Conservation (phyloP, 306 rosid genomes). For the Carpinus viminea region DNA sequence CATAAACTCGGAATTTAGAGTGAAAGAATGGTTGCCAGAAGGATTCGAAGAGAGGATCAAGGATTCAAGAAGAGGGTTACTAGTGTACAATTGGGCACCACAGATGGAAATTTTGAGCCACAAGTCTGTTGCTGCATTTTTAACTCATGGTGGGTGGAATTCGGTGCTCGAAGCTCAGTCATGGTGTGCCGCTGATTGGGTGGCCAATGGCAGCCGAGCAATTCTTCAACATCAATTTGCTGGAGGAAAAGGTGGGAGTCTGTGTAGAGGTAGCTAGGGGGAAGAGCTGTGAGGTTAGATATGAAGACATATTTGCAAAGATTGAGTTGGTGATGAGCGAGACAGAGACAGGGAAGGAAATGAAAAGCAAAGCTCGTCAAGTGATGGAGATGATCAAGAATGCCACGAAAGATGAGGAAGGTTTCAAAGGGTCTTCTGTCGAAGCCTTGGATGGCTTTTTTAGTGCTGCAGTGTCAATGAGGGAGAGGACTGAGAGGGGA, state of each 20-base stretch:
- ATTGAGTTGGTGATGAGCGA: conserved; percentile 55
- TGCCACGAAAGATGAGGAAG: conserved; percentile 35
- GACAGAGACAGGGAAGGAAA: conserved; percentile 36
- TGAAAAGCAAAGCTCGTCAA: conserved; percentile 42
- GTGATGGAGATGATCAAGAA: conserved; percentile 26
- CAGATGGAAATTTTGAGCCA: conserved; percentile 64
- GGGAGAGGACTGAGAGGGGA: background rate
- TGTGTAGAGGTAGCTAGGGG: conserved; percentile 77
- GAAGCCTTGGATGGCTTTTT: conserved; percentile 52
- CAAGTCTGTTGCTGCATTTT: conserved; percentile 39
- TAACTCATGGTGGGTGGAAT: conserved; percentile 85
- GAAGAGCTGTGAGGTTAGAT: conserved; percentile 45
- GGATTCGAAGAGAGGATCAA: conserved; percentile 44
- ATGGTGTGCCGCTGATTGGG: conserved; percentile 69
- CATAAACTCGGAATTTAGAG: conserved; percentile 57
- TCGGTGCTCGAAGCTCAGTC: conserved; percentile 56
- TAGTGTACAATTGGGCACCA: conserved; percentile 67
- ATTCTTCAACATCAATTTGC: conserved; percentile 48
- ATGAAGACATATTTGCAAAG: conserved; percentile 36
- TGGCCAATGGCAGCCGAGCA: conserved; percentile 86
- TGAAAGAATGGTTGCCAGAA: conserved; percentile 57
- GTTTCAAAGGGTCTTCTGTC: conserved; percentile 44
- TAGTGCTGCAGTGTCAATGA: conserved; percentile 21
- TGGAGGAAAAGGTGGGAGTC: conserved; percentile 60
- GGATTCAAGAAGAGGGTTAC: conserved; percentile 35